These are phyloP conservation scores for Piper betle DNA, from an alignment of 164 flowering plant genomes.

Conservation along the genomic window DNA sequence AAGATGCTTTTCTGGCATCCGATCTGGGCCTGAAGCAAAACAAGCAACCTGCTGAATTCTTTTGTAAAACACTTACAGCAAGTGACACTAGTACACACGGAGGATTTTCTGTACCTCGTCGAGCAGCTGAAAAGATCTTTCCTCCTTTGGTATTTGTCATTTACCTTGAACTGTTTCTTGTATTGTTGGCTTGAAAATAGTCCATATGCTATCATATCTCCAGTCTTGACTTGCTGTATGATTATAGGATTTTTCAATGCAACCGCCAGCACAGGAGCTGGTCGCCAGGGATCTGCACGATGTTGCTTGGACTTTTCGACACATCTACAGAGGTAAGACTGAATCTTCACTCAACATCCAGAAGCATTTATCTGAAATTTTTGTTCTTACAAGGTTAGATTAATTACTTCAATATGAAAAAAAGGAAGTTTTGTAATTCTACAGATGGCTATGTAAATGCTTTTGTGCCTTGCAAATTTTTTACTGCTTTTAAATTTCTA, in stretches of 20 bases:
- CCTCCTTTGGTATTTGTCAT: slow-evolving; percentile 58
- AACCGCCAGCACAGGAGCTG: slow-evolving; percentile 89
- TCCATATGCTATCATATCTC: background rate
- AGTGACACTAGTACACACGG: slow-evolving; percentile 99
- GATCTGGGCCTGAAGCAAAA: slow-evolving; percentile 82
- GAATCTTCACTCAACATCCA: background rate
- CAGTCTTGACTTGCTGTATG: slow-evolving; percentile 9
- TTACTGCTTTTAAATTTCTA: too few species aligned
- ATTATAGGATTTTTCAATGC: slow-evolving; percentile 76
- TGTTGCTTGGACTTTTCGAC: slow-evolving; percentile 78
- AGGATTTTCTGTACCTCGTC: slow-evolving; percentile 96
- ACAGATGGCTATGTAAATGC: too few species aligned
- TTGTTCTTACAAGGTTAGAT: background rate
- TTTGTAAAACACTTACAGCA: slow-evolving; percentile 94
- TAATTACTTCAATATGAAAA: background rate
- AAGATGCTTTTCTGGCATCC: slow-evolving; percentile 77
- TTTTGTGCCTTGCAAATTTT: too few species aligned
- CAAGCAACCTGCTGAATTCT: slow-evolving; percentile 84
- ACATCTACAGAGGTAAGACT: slow-evolving; percentile 75
- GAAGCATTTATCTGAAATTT: background rate
- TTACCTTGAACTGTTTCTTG: background rate
- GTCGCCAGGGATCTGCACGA: slow-evolving; percentile 83
- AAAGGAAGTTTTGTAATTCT: too few species aligned
- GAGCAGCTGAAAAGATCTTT: slow-evolving; percentile 96
- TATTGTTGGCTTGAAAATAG: background rate